Percentiles rank a stretch among this genome's conserved stretches.
These are phyloP conservation scores for Narthecium ossifragum DNA, from an alignment of 106 monocot species.

Conservation along the genomic window DNA sequence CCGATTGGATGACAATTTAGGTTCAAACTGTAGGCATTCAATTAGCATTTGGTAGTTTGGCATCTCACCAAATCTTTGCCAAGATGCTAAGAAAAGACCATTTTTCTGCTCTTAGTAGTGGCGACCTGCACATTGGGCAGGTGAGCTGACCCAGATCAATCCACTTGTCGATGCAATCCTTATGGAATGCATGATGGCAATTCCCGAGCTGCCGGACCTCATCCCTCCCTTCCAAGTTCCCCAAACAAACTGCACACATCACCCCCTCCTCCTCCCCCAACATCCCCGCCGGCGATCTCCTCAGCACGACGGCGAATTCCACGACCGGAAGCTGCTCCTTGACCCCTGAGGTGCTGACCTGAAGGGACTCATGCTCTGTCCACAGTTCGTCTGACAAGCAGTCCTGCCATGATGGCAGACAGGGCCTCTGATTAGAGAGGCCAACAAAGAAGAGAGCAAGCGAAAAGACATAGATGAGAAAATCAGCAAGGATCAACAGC, in stretches of 20 bases:
- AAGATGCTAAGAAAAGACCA: no score
- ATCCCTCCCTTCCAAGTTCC: neutral
- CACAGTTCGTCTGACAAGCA: neutral
- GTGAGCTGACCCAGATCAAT: neutral
- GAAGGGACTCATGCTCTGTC: neutral
- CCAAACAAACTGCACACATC: neutral
- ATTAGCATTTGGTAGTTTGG: no score
- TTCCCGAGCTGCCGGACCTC: conserved; percentile 4
- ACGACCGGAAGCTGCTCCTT: neutral
- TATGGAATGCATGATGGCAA: neutral
- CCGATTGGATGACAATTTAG: no score
- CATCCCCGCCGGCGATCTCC: neutral
- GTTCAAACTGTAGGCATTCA: no score
- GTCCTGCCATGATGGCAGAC: neutral
- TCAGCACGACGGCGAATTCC: neutral
- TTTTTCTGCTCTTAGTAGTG: neutral
- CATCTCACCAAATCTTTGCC: no score
- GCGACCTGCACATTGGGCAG: conserved; percentile 2
- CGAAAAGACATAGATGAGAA: neutral
- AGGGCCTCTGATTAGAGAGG: neutral
- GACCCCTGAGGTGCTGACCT: neutral
- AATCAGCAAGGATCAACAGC: neutral
- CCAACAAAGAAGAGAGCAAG: neutral
- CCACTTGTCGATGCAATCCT: neutral
- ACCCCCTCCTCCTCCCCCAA: neutral